Evolutionary conservation across 2,329 filamentous ascomycete genomes (phyloP).

Genomic region (Penicillium oxalicum): DNA sequence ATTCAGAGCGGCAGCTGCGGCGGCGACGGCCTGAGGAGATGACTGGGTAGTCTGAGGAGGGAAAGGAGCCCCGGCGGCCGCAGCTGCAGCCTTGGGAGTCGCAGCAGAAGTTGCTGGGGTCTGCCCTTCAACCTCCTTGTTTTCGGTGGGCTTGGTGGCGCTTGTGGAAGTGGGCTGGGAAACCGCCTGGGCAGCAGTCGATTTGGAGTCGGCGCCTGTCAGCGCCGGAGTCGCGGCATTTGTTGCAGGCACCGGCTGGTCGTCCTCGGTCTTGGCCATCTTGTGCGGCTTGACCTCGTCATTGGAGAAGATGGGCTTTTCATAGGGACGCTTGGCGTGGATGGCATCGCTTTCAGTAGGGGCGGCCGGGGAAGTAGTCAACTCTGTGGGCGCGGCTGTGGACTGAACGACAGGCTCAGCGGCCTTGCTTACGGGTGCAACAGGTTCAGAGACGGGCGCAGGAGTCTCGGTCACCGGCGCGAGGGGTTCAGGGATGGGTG

Average conservation of each 20-base stretch:
- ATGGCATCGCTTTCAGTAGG: conserved; percentile 15
- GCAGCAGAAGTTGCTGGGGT: background rate
- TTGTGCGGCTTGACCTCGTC: conserved; percentile 32
- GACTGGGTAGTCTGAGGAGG: conserved; percentile 6
- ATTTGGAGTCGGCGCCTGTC: conserved; percentile 18
- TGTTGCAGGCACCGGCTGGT: conserved; percentile 12
- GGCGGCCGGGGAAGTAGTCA: background rate
- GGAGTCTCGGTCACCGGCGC: conserved; percentile 4
- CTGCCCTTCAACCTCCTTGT: conserved; percentile 2
- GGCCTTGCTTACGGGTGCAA: background rate
- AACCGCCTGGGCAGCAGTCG: conserved; percentile 15
- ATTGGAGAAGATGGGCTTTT: conserved; percentile 27
- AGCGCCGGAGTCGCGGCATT: conserved; percentile 14
- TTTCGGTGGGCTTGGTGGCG: conserved; percentile 4
- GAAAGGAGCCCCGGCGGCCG: background rate
- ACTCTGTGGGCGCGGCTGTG: background rate
- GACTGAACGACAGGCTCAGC: background rate
- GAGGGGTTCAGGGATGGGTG: conserved; percentile 2
- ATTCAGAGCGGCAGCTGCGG: conserved; percentile 16
- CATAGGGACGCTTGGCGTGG: conserved; percentile 33
- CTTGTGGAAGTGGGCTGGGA: conserved; percentile 16
- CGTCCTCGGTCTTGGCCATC: conserved; percentile 32
- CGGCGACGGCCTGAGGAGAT: conserved; percentile 17
- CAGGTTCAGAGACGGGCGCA: background rate
- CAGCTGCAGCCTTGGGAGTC: conserved; percentile 4